These are phyloP conservation scores for Spizellomyces punctatus DNA, from an alignment of 192 early-diverging fungal genomes.

Conservation along the genomic window DNA sequence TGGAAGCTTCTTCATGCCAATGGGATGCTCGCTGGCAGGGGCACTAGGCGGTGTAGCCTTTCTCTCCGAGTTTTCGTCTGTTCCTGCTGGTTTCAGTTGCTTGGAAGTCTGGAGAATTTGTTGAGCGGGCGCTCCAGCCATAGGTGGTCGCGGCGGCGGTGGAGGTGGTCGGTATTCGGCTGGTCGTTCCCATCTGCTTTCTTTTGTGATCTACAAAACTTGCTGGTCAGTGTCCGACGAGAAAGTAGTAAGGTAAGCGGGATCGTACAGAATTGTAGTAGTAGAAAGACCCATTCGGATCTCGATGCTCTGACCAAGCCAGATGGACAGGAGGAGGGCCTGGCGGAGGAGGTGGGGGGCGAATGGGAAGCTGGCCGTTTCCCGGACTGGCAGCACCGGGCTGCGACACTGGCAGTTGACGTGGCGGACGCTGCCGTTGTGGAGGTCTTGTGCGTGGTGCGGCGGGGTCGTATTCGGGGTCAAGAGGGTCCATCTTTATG, in stretches of 20 bases:
- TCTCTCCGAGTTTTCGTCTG: conserved; percentile 15
- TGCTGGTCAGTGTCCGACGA: background rate
- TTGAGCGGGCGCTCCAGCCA: background rate
- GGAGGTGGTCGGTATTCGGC: conserved; percentile 28
- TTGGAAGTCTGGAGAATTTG: background rate
- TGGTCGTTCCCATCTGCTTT: conserved; percentile 68
- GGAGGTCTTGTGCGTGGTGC: background rate
- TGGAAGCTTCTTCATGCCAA: conserved; percentile 60
- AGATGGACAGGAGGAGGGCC: conserved; percentile 1
- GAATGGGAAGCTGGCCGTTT: background rate
- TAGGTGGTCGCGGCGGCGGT: conserved; percentile 6
- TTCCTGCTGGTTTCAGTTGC: background rate
- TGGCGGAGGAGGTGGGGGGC: conserved; percentile 20
- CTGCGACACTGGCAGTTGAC: background rate
- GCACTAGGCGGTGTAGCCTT: background rate
- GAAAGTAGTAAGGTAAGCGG: background rate
- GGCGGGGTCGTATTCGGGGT: conserved; percentile 31
- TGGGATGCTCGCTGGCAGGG: background rate
- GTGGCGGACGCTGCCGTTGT: background rate
- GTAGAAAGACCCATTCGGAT: conserved; percentile 67
- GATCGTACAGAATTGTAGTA: conserved; percentile 63
- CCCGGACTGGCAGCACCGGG: background rate
- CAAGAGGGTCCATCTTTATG: conserved; percentile 36
- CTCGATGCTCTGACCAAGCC: conserved; percentile 35
- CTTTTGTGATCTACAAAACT: conserved; percentile 50